Base-by-base conservation (phyloP, 2,329 filamentous ascomycete genomes). In the Bisporella sp. region DNA sequence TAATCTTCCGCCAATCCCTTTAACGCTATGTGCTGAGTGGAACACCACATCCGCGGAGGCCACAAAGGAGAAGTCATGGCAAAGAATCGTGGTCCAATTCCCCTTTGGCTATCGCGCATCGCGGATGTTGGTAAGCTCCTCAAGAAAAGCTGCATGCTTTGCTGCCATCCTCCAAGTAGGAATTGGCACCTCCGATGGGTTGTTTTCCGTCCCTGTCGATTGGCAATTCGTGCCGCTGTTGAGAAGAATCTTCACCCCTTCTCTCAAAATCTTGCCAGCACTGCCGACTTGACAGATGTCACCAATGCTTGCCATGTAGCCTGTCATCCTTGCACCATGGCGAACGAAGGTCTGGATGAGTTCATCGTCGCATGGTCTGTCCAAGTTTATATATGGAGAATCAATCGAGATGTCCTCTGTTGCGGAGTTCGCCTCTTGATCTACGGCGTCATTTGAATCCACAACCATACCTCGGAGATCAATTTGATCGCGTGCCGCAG, bases 301-400 rank as follows among this genome's bases (percentile, higher is more conserved):
- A n/a, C 53, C 53, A 43, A 55, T 49, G 7, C 51, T 31, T 21
- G 47, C 46, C 51, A 56, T 56, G 37, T 49, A 52, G 4, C 39
- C 46, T 33, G 46, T 56, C 52, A 56, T 54, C 30, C 33, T 31
- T 7, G 47, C 30, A 5, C 54, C 54, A 41, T 47, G 47, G 7
- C 46, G 35, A 12, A 57, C 54, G 40, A 50, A 57, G 7, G 47
- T 47, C 37, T 57, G 54, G 13, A 57, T 48, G 7, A 53, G 41
- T 44, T 57, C 54, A 39, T 57, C 54, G 32, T 57, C 54, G 21
- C 52, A 55, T 5, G 51, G 54, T 12, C 54, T 39, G 32, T 57
- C 54, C n/a, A 57, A 47, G 13, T 55, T 47, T 29, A 57, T 55
- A 31, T 55, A 41, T 7, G 53, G 30, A 21, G 41, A 39, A 11